Conservation (phyloP, 768 basidiomycete genomes). For the Rhodocollybia butyracea region DNA sequence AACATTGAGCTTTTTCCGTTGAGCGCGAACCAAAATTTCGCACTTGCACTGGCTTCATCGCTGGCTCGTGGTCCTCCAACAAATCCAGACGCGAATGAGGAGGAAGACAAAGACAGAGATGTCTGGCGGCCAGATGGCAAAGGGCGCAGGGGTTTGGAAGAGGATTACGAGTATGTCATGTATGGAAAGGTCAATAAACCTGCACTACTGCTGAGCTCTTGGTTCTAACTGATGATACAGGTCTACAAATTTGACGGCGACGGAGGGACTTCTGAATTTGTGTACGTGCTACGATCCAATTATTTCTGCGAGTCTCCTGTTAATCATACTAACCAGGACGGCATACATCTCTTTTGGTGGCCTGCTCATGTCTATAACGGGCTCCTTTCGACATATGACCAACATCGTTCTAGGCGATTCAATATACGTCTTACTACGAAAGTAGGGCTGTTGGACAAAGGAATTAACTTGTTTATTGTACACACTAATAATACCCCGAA, state of each 20-base stretch:
- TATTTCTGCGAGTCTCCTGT: background rate
- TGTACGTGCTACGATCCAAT: constrained; percentile 49
- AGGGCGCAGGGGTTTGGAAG: constrained; percentile 77
- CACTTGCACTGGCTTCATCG: constrained; percentile 84
- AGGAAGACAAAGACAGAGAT: constrained; percentile 72
- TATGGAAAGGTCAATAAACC: constrained; percentile 78
- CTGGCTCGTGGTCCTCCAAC: constrained; percentile 55
- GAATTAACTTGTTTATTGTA: no score
- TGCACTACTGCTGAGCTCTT: background rate
- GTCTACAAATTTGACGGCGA: constrained; percentile 98
- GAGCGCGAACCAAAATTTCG: constrained; percentile 62
- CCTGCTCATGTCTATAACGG: constrained; percentile 89
- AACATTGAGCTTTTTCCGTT: constrained; percentile 90
- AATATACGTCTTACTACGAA: constrained; percentile 84
- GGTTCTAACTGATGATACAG: constrained; percentile 35
- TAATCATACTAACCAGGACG: constrained; percentile 50
- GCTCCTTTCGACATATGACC: constrained; percentile 89
- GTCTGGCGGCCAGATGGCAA: constrained; percentile 87
- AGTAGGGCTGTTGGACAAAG: no score
- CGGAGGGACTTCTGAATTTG: constrained; percentile 75
- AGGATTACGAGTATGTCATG: constrained; percentile 99
- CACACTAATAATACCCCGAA: no score
- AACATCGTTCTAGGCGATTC: constrained; percentile 92
- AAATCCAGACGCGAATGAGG: constrained; percentile 49
- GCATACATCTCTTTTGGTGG: constrained; percentile 97